Evolutionary conservation across 164 flowering plant species (phyloP).

Genomic region (Magnolia officinalis): DNA sequence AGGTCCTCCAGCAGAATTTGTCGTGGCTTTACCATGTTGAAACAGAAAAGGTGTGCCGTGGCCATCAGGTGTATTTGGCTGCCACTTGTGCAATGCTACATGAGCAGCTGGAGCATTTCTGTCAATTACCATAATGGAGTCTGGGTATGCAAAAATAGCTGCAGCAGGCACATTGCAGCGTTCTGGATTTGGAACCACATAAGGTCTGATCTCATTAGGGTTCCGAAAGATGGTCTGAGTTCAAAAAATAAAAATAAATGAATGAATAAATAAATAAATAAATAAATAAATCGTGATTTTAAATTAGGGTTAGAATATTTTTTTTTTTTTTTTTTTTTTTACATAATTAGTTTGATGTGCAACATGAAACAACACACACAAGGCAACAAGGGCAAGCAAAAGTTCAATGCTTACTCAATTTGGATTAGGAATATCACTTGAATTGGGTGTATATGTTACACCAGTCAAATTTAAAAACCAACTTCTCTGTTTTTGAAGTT

Average conservation of each 20-base stretch:
- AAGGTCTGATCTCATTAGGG: conserved; percentile 74
- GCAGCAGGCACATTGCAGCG: conserved; percentile 97
- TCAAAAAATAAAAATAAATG: background rate
- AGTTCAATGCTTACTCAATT: background rate
- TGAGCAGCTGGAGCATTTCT: conserved; percentile 87
- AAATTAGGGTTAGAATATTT: background rate
- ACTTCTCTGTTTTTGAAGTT: too few species aligned
- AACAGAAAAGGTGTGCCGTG: conserved; percentile 89
- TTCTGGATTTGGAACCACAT: conserved; percentile 72
- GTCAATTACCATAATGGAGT: conserved; percentile 74
- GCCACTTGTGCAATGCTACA: conserved; percentile 93
- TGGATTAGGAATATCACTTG: background rate
- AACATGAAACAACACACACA: background rate
- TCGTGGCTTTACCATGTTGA: conserved; percentile 71
- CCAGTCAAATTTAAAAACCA: too few species aligned
- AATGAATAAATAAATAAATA: too few species aligned
- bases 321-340: background rate
- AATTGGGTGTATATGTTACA: too few species aligned
- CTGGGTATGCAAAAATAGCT: conserved; percentile 76
- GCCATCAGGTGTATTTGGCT: conserved; percentile 98
- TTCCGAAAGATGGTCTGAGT: conserved; percentile 88
- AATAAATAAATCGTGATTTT: background rate
- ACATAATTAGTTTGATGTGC: background rate
- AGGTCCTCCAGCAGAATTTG: conserved; percentile 61
- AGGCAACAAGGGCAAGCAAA: background rate